phyloP scores from a whole-genome alignment of 805 yeast genomes.

The Phaffomyces thermotolerans region DNA sequence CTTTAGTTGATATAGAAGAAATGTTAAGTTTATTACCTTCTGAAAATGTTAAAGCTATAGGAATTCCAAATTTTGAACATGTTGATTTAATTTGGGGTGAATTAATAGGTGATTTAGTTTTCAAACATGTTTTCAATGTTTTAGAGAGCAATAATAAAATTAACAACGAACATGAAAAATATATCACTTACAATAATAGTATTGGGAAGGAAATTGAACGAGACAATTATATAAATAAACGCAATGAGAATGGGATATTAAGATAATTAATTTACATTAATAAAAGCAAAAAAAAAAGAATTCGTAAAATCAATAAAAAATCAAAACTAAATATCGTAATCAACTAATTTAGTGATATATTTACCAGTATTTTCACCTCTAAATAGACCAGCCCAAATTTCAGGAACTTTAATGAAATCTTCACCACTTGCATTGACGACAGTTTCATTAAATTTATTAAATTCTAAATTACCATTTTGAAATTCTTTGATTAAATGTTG shows the following conservation, averaged over 20 bases:
- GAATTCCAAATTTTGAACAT: constrained; percentile 74
- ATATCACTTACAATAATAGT: too few species aligned
- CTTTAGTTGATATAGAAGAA: constrained; percentile 77
- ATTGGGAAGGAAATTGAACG: too few species aligned
- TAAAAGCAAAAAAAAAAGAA: too few species aligned
- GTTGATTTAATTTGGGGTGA: constrained; percentile 86
- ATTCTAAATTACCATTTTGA: constrained; percentile 34
- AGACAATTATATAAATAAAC: too few species aligned
- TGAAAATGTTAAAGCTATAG: constrained; percentile 40
- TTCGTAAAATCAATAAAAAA: too few species aligned
- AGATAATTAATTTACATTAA: too few species aligned
- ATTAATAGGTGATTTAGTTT: constrained; percentile 44
- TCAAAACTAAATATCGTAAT: neutral
- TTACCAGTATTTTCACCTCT: constrained; percentile 42
- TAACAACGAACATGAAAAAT: too few species aligned
- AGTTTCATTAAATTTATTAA: constrained; percentile 30
- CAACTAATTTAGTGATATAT: constrained; percentile 36
- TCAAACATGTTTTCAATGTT: constrained; percentile 12
- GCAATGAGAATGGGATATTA: too few species aligned
- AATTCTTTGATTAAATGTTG: constrained; percentile 30
- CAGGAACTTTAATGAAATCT: constrained; percentile 38
- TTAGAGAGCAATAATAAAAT: neutral
- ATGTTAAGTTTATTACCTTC: constrained; percentile 64
- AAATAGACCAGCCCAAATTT: constrained; percentile 41
- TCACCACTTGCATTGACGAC: constrained; percentile 34